Conservation (phyloP, 768 basidiomycete species). For the Auricularia heimuer region DNA sequence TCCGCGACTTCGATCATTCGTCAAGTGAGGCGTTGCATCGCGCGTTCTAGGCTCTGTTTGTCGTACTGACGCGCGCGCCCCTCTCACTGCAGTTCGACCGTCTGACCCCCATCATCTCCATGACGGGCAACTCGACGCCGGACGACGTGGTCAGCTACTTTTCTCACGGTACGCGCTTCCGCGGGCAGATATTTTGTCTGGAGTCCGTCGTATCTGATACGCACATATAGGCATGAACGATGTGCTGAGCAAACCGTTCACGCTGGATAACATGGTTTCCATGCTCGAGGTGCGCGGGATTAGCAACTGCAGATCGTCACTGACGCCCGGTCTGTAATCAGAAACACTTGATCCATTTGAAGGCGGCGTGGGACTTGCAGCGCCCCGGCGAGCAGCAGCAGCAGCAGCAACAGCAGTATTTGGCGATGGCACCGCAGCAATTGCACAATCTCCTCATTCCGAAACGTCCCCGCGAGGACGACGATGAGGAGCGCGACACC, state of each 20-base stretch:
- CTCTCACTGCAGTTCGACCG: conserved; percentile 64
- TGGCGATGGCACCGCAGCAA: background rate
- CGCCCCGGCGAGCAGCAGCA: background rate
- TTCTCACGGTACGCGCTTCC: conserved; percentile 31
- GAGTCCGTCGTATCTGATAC: background rate
- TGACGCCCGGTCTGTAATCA: background rate
- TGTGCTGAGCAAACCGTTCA: conserved; percentile 95
- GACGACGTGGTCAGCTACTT: conserved; percentile 89
- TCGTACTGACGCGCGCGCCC: background rate
- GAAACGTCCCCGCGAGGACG: background rate
- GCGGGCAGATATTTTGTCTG: background rate
- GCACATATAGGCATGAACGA: conserved; percentile 75
- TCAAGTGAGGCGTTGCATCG: background rate
- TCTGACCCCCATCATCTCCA: conserved; percentile 94
- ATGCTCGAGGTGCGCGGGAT: conserved; percentile 69
- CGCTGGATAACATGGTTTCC: conserved; percentile 80
- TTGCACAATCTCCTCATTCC: background rate
- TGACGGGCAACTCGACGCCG: conserved; percentile 89
- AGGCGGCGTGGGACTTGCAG: background rate
- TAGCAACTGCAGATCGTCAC: background rate
- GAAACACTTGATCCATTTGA: background rate
- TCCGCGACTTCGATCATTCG: conserved; percentile 88
- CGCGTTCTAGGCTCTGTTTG: background rate
- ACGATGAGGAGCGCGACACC: background rate
- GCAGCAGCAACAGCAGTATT: background rate